phyloP scores from a whole-genome alignment of 2,329 filamentous ascomycete species.

The Trichoderma simmonsii region DNA sequence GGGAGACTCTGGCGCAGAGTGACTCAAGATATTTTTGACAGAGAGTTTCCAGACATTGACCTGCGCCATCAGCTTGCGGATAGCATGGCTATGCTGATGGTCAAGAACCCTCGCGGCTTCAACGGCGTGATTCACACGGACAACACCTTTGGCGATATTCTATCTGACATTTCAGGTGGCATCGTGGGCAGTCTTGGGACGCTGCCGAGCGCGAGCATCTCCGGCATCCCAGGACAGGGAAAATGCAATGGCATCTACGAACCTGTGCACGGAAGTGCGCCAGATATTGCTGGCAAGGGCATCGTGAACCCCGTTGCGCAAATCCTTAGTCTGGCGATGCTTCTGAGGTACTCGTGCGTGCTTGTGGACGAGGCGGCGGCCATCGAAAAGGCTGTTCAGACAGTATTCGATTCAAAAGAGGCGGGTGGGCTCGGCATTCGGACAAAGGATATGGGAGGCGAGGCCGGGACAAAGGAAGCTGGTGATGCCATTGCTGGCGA shows the following conservation, averaged over 20 bases:
- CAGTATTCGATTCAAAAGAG: constrained; percentile 55
- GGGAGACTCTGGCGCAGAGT: constrained; percentile 47
- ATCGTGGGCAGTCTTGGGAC: constrained; percentile 45
- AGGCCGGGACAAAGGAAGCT: constrained; percentile 60
- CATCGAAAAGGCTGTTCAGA: constrained; percentile 62
- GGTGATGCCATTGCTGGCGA: constrained; percentile 53
- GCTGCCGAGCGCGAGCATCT: constrained; percentile 44
- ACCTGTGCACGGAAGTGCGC: constrained; percentile 71
- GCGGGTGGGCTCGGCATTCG: constrained; percentile 46
- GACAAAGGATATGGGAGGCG: constrained; percentile 65
- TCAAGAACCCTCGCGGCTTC: constrained; percentile 44
- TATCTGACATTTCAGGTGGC: constrained; percentile 45
- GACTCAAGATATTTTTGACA: constrained; percentile 39
- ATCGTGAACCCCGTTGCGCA: constrained; percentile 71
- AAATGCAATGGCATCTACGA: constrained; percentile 70
- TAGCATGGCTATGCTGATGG: constrained; percentile 47
- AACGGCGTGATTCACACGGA: constrained; percentile 48
- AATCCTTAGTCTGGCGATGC: constrained; percentile 69
- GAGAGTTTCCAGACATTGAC: constrained; percentile 42
- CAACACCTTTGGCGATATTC: constrained; percentile 48
- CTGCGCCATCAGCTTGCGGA: constrained; percentile 47
- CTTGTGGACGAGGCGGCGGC: constrained; percentile 58
- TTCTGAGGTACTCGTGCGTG: constrained; percentile 69
- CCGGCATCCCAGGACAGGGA: constrained; percentile 39
- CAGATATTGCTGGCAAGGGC: constrained; percentile 70